Percentiles rank a stretch among this genome's conserved stretches.
Conservation (phyloP, 257 asterid genomes). For the Vinca minor region DNA sequence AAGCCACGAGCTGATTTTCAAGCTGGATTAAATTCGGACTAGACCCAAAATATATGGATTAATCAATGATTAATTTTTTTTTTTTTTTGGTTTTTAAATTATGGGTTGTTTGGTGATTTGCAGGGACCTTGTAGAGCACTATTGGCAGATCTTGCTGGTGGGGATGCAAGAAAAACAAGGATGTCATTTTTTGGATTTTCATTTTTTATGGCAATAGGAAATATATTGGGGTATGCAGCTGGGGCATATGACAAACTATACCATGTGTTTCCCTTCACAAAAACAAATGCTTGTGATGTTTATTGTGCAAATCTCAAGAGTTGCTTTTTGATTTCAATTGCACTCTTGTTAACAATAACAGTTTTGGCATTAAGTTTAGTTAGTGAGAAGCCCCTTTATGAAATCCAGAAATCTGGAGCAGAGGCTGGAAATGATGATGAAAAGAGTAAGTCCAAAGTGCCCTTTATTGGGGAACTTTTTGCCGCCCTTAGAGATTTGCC, state of each 20-base stretch:
- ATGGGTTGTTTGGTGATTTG: no score
- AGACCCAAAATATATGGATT: background rate
- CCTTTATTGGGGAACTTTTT: slow-evolving; percentile 19
- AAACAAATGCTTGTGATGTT: slow-evolving; percentile 72
- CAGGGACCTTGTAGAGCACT: slow-evolving; percentile 96
- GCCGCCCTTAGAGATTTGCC: slow-evolving; percentile 20
- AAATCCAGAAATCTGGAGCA: background rate
- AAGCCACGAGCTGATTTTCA: no score
- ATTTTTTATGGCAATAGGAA: slow-evolving; percentile 94
- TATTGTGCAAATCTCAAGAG: slow-evolving; percentile 88
- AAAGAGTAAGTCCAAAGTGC: background rate
- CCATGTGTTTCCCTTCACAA: slow-evolving; percentile 62
- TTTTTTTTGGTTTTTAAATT: no score
- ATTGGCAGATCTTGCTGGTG: slow-evolving; percentile 70
- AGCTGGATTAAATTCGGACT: no score
- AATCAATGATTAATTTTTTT: background rate
- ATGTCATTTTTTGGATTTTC: slow-evolving; percentile 56
- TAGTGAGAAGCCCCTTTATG: slow-evolving; percentile 21
- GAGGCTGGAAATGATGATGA: background rate
- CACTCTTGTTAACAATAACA: slow-evolving; percentile 40
- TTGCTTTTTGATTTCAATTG: slow-evolving; percentile 67
- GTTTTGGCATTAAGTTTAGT: slow-evolving; percentile 29
- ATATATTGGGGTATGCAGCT: slow-evolving; percentile 78
- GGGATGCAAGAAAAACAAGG: slow-evolving; percentile 42
- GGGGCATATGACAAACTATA: slow-evolving; percentile 58